phyloP scores from a whole-genome alignment of 441 rosid species.

The Iberis amara region DNA sequence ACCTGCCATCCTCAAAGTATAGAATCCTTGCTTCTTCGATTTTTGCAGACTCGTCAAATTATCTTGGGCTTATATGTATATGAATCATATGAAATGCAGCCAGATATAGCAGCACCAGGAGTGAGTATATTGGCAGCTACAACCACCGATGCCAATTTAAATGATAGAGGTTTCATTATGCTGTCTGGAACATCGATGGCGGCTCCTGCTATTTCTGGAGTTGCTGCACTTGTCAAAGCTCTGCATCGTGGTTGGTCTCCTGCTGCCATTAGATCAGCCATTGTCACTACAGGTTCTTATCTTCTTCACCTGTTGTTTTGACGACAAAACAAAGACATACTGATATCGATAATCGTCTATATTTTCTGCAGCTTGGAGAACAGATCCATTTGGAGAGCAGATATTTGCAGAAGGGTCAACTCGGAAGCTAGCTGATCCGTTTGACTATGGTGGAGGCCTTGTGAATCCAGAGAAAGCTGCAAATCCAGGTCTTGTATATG shows the following conservation, averaged over 20 bases:
- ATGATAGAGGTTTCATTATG: not conserved
- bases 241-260: not conserved
- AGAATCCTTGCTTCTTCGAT: not conserved
- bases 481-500: conserved; percentile 6
- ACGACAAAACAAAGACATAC: not conserved
- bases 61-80: not conserved
- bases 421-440: conserved; percentile 16
- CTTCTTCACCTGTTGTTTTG: too few relatives aligned
- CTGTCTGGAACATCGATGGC: not conserved
- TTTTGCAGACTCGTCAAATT: not conserved
- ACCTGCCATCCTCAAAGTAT: conserved; percentile 37
- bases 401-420: conserved; percentile 17
- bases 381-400: conserved; percentile 1
- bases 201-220: not conserved
- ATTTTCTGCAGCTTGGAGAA: conserved; percentile 10
- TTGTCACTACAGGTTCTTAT: not conserved
- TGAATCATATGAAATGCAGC: conserved; percentile 27
- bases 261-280: not conserved
- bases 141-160: conserved; percentile 6
- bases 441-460: conserved; percentile 20
- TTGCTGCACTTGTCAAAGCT: not conserved
- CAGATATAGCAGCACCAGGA: conserved; percentile 47
- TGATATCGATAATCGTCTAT: not conserved
- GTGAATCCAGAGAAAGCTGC: conserved; percentile 17
- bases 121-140: conserved; percentile 41